Base-by-base conservation (phyloP, 108 stramenopile species). In the Cyclotella distinguenda region DNA sequence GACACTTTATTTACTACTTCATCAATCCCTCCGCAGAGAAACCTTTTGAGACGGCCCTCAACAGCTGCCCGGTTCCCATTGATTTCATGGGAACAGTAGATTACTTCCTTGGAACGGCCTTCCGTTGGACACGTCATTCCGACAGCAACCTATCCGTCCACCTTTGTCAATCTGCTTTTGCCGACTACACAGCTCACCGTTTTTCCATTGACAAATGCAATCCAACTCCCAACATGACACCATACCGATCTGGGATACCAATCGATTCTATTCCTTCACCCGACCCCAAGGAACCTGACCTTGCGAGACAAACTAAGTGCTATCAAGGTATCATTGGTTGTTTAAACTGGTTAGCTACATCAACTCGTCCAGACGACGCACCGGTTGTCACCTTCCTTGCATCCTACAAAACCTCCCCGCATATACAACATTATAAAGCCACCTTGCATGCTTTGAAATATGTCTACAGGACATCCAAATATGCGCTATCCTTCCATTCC, bases 181-280 rank as follows among this genome's bases (percentile, higher is more conserved):
- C 61, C 0, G 54, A 63, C 21, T 36, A 64, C 16, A 31, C 53
- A 0, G 60, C 54, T 27, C 43, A 76, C 30, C 33, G 46, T 4
- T 57, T 62, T 28, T 54, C 52, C 1, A 10, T 69, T 6, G 21
- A 44, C 18, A 13, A 30, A 0, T 30, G 38, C 16, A 64, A 61
- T 8, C 30, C 15, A 0, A 45, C 31, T 27, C 70, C 70, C 10
- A 22, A 61, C 7, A 60, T 60, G 39, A 70, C 54, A 1, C 75
- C 75, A 5, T 76, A 76, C 30, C 55, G 68, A 0, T 69, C 68
- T n/a, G 70, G 70, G 6, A 18, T 62, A 3, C 60, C 70, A 0
- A 70, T 70, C 43, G 60, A 70, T 46, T 53, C 58, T 4, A 42
- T 60, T 22, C 44, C 52, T 4, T 16, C 26, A 11, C 32, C 34